Base-by-base conservation (phyloP, 2,329 filamentous ascomycete species). In the Talaromyces sp. region DNA sequence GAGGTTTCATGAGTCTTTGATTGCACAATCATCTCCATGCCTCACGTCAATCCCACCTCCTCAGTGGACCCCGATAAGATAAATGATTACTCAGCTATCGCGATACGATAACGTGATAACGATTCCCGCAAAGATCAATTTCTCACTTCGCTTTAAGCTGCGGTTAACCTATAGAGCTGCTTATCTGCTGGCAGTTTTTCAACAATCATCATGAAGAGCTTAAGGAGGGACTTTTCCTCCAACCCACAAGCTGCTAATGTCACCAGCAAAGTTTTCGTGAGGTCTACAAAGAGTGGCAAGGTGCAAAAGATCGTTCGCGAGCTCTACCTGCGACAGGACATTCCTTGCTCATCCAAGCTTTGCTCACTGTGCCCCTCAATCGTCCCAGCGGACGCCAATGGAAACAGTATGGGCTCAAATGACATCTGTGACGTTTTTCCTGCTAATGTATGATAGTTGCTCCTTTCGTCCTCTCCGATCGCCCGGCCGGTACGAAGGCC, bases 241-340 rank as follows among this genome's bases (percentile, higher is more conserved):
- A 82, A 84, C 56, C 77, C 79, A 4, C 75, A 78, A 51, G 82
- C 86, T 27, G 80, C 87, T 42, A 96, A 89, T 69, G 88, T 97
- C 60, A 93, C 91, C 29, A 97, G 89, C 83, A 99, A 97, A 77
- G 86, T 95, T 65, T 99, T 95, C 70, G 90, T 99, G 59, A 85
- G 94, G 55, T 97, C 94, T 22, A 96, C 93, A 43, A 92, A 90
- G 75, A 94, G 86, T 74, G 94, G 94, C 74, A 97, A 97, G 78
- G 93, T 97, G 55, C 94, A 97, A 75, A 99, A 99, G 81, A 95
- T 99, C 68, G 94, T 99, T 62, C 86, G 92, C 67, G 94, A 99
- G 79, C 83, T 97, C 58, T 99, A 99, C 75, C 82, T 99, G 56
- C 86, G 94, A 73, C 90, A 93, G 76, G 94, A 99, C 72, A 97